Conservation (phyloP, 2,329 filamentous ascomycete species). For the Meredithiella fracta region DNA sequence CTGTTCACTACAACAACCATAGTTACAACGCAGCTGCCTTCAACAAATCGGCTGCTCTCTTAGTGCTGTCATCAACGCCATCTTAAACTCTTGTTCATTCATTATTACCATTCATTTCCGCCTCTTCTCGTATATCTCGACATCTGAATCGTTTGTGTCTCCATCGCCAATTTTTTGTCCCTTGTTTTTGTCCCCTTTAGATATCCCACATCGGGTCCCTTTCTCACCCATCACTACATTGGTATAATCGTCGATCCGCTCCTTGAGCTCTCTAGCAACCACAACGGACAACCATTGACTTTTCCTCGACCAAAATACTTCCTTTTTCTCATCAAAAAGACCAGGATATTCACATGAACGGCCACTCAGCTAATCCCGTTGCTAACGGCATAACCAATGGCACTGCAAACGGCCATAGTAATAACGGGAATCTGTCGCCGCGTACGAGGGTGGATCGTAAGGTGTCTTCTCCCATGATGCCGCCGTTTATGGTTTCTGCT, state of each 20-base stretch:
- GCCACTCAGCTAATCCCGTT: constrained; percentile 2
- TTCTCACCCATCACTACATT: neutral
- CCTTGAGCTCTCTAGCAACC: neutral
- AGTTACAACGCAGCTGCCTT: neutral
- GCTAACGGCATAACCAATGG: constrained; percentile 11
- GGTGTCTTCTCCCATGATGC: constrained; percentile 52
- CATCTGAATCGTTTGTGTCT: neutral
- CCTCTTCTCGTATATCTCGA: neutral
- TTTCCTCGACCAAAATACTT: neutral
- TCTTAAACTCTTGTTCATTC: neutral
- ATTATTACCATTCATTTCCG: neutral
- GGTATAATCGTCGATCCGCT: constrained; percentile 5
- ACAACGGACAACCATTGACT: neutral
- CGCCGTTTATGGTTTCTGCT: constrained; percentile 93
- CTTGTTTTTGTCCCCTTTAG: constrained; percentile 7
- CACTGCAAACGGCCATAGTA: constrained; percentile 16
- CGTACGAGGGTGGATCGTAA: constrained; percentile 34
- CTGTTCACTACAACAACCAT: neutral
- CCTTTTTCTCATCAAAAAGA: neutral
- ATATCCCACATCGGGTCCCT: neutral
- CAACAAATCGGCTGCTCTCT: neutral
- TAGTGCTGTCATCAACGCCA: too few species aligned
- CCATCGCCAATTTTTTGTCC: neutral
- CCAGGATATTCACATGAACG: constrained; percentile 1
- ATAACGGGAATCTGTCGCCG: constrained; percentile 22